Base-by-base conservation (phyloP, 768 basidiomycete genomes). In the Rubroboletus satanas region DNA sequence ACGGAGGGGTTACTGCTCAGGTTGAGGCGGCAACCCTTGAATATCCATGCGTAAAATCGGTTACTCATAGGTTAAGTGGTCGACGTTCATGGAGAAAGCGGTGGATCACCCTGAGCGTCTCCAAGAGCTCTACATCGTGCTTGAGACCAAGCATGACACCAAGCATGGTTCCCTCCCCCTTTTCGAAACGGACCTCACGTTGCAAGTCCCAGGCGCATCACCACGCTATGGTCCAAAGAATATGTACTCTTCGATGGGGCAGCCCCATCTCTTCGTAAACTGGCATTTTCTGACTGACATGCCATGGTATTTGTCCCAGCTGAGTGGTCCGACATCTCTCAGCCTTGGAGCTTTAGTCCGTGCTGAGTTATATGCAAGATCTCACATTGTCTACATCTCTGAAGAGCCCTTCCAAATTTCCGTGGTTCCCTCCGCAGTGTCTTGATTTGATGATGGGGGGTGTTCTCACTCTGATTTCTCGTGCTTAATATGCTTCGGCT, bases 1-100 rank as follows among this genome's bases (percentile, higher is more conserved):
- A 68, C 67, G 11, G 61, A 72, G 39, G 74, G 74, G 60, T 75
- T 77, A 73, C 46, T 78, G 26, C 62, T 57, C 26, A 69, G 77
- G 15, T 80, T 78, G 0, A 76, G 75, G 49, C 71, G 64, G 64
- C 0, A 3, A 21, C 12, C 18, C 10, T 38, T n/a, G 36, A 38
- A 38, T 7, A 7, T 21, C 10, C 7, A 15, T 23, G 15, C 21
- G 9, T 6, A n/a, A 41, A 26, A 12, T 15, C 7, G 2, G 4
- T 2, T 7, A 12, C 11, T 3, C 11, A 21, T 5, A 10, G 11
- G 18, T 18, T 18, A 10, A 14, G n/a, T 23, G 45, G 18, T 14
- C 21, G 5, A 9, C 12, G 9, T 21, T 46, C 8, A 4, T 29
- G 36, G n/a, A 21, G 29, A 8, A 32, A 8, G 11, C 32, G 12